phyloP scores from a whole-genome alignment of 108 stramenopile species.

The Fragilaria radians region DNA sequence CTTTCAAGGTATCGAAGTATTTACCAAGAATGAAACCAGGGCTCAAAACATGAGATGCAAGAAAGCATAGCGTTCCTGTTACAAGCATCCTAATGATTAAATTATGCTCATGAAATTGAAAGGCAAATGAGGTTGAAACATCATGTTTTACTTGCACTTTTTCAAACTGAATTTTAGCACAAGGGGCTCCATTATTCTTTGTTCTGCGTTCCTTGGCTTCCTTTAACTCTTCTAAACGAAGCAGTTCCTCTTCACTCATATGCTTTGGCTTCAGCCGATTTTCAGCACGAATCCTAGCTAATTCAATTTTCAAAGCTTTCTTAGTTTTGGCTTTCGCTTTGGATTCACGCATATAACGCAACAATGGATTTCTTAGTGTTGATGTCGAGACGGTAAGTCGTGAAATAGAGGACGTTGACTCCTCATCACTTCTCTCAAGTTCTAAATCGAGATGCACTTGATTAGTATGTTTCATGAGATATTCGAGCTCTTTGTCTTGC shows the following conservation, averaged over 20 bases:
- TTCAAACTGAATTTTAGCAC: neutral
- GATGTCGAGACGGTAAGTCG: neutral
- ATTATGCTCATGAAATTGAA: neutral
- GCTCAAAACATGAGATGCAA: neutral
- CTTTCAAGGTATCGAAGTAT: neutral
- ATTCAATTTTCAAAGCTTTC: constrained; percentile 35
- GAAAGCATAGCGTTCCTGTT: constrained; percentile 13
- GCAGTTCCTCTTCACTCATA: constrained; percentile 29
- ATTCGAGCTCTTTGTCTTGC: constrained; percentile 23
- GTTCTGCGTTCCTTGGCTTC: constrained; percentile 27
- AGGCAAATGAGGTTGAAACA: neutral
- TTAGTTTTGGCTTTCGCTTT: constrained; percentile 18
- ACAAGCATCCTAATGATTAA: constrained; percentile 2
- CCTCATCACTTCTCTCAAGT: no score
- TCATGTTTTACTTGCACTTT: neutral
- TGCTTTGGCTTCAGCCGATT: constrained; percentile 44
- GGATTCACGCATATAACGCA: constrained; percentile 19
- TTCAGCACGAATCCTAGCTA: constrained; percentile 38
- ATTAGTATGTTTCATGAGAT: neutral
- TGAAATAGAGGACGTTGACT: neutral
- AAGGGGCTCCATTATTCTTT: neutral
- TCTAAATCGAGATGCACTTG: neutral
- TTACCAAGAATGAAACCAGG: neutral
- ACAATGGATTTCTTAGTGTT: constrained; percentile 30
- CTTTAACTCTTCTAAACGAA: constrained; percentile 49